phyloP scores from a whole-genome alignment of 2,329 filamentous ascomycete species.

The Pseudogymnoascus destructans region DNA sequence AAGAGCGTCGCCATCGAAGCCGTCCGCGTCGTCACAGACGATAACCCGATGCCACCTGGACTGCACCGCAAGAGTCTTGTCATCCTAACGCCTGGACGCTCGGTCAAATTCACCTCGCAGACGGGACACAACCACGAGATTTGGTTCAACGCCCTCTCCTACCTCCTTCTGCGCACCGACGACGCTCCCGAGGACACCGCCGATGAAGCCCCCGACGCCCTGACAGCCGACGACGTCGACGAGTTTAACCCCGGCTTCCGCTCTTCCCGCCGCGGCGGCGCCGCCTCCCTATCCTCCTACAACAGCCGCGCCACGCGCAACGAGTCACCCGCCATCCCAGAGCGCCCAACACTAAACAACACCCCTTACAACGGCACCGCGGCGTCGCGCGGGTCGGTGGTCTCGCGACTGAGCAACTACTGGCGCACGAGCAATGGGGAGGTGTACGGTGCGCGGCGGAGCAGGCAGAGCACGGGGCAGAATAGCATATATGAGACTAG shows the following conservation, averaged over 20 bases:
- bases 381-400: conserved; percentile 23
- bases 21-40: conserved; percentile 80
- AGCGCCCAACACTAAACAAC: conserved; percentile 32
- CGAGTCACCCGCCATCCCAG: conserved; percentile 39
- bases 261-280: conserved; percentile 38
- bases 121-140: conserved; percentile 93
- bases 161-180: conserved; percentile 70
- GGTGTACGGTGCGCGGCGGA: conserved; percentile 38
- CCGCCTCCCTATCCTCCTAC: conserved; percentile 63
- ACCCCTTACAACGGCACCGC: conserved; percentile 19
- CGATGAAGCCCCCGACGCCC: conserved; percentile 36
- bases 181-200: conserved; percentile 43
- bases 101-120: conserved; percentile 85
- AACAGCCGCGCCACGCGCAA: conserved; percentile 60
- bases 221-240: conserved; percentile 49
- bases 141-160: conserved; percentile 95
- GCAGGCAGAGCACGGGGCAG: conserved; percentile 34
- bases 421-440: conserved; percentile 27
- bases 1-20: conserved; percentile 94
- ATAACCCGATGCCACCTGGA: conserved; percentile 89
- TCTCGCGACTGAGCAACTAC: conserved; percentile 48
- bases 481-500: conserved; percentile 39
- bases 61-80: conserved; percentile 89
- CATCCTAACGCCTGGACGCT: conserved; percentile 75
- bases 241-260: conserved; percentile 64